Evolutionary conservation across 2,329 filamentous ascomycete genomes (phyloP), one percentile per base, ranked within the genome.

Genomic region (Pochonia chlamydosporia): DNA sequence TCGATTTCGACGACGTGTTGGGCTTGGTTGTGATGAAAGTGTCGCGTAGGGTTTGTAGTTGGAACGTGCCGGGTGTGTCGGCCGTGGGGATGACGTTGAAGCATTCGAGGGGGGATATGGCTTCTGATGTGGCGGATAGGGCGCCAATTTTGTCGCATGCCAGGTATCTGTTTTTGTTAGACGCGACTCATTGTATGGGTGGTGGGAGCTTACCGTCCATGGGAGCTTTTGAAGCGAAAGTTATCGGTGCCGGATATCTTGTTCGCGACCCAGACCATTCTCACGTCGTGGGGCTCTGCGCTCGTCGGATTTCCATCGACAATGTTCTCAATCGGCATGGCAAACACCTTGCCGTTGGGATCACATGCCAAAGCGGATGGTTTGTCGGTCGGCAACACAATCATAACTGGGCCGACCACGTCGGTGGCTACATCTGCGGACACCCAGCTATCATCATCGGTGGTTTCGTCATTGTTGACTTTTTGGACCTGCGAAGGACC

Each of bases 231-330:
- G 66, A 99, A 87, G 49, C 87, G 86, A 56, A 89, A 85, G 28
- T 78, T 76, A 53, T 95, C 88, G 1, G 87, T 92, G 3, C 92
- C 92, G 1, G 85, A 80, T 11, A 96, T 84, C 55, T 79, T 80
- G 57, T 87, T 95, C 50, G 88, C 89, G 54, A 97, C 81, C 88
- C 92, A 99, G 14, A 99, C 93, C 71, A 96, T 91, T 51, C 92
- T 77, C 50, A 97, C 91, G 64, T 97, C 91, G 66, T 96, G 91
- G 43, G 93, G 93, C 69, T 99, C 93, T 8, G 92, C 89, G 5
- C 83, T 96, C n/a, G 76, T 66, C 3, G 88, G 79, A 62, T 95
- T 86, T 23, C 75, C 82, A 48, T 96, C 91, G 50, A 96, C 79
- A 30, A 96, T 84, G 63, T 97, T 96, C 72, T 95, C 89, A 43